Evolutionary conservation across 129 eudicot genomes (phyloP).

Genomic region (Helichrysum umbraculigerum): DNA sequence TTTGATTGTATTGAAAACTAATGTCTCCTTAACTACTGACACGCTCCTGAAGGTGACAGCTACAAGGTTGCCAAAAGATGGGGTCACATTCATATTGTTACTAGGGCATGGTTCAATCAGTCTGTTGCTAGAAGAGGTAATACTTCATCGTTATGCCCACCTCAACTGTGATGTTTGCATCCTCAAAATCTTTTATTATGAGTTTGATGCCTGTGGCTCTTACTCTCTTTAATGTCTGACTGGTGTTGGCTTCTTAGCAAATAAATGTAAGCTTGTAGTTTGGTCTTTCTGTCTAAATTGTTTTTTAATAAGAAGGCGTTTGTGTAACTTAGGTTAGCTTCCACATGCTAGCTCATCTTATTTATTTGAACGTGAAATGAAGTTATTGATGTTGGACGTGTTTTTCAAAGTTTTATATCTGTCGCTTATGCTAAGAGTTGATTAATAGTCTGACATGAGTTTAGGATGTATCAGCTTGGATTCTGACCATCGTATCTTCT

Average conservation of each 20-base stretch:
- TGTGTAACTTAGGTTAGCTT: too few relatives aligned
- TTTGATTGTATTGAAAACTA: constrained; percentile 3
- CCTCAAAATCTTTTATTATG: background rate
- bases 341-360: too few relatives aligned
- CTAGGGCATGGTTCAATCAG: constrained; percentile 81
- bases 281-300: too few relatives aligned
- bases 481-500: constrained; percentile 25
- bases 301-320: too few relatives aligned
- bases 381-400: too few relatives aligned
- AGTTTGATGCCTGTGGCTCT: too few relatives aligned
- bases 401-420: too few relatives aligned
- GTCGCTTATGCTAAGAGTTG: background rate
- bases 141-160: background rate
- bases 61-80: constrained; percentile 85
- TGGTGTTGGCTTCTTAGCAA: too few relatives aligned
- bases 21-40: constrained; percentile 54
- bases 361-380: too few relatives aligned
- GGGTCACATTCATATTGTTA: constrained; percentile 71
- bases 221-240: too few relatives aligned
- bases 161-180: too few relatives aligned
- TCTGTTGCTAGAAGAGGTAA: constrained; percentile 94
- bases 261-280: too few relatives aligned
- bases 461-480: constrained; percentile 3
- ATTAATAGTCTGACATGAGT: background rate
- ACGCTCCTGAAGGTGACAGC: constrained; percentile 96